These are phyloP conservation scores for Nothopassalora personata DNA, from an alignment of 2,329 filamentous ascomycete genomes.

Conservation along the genomic window DNA sequence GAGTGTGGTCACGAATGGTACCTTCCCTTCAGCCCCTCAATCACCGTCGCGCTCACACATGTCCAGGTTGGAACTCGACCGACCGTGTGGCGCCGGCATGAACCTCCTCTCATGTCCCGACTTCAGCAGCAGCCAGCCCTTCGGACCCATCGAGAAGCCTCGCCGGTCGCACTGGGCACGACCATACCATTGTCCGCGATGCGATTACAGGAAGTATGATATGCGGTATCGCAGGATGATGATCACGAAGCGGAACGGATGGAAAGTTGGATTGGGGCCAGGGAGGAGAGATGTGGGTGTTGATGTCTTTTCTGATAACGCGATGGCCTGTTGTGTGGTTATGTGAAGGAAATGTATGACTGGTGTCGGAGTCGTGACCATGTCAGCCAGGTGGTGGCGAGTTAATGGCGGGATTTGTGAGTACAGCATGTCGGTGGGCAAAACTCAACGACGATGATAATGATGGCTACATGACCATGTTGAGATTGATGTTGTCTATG, in stretches of 20 bases:
- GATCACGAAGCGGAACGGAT: conserved; percentile 24
- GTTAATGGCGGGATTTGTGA: neutral
- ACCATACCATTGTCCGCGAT: conserved; percentile 24
- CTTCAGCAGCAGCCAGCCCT: conserved; percentile 26
- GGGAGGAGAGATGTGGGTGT: conserved; percentile 19
- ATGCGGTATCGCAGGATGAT: conserved; percentile 24
- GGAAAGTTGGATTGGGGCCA: conserved; percentile 24
- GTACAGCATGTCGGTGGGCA: neutral
- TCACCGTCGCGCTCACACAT: neutral
- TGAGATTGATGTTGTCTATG: too few species aligned
- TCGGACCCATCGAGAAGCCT: conserved; percentile 23
- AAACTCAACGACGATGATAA: neutral
- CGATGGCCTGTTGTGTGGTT: conserved; percentile 11
- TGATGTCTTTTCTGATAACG: conserved; percentile 18
- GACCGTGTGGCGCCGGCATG: conserved; percentile 38
- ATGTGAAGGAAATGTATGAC: conserved; percentile 5
- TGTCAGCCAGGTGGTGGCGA: neutral
- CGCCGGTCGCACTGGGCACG: conserved; percentile 19
- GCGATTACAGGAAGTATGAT: conserved; percentile 25
- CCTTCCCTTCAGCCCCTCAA: neutral
- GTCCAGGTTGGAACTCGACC: conserved; percentile 38
- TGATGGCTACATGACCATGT: neutral
- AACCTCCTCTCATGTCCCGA: conserved; percentile 40
- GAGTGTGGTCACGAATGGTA: conserved; percentile 46
- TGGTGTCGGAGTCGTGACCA: neutral